These are phyloP conservation scores for Suhomyces anneliseae DNA, from an alignment of 1,139 yeast genomes.

Conservation along the genomic window DNA sequence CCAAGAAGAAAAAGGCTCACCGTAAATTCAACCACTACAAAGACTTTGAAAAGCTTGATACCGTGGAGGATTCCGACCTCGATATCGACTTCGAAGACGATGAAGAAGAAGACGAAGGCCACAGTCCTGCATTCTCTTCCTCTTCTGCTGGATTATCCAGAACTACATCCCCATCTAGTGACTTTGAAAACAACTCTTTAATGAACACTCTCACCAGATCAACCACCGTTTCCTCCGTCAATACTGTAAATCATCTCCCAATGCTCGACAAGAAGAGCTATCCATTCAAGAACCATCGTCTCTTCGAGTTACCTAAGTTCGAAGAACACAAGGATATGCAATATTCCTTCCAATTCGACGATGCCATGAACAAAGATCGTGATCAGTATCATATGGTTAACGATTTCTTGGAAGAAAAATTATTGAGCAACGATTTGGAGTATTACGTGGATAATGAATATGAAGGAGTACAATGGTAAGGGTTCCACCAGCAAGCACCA, in stretches of 20 bases:
- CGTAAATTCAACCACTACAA: conserved; percentile 15
- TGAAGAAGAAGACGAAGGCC: conserved; percentile 21
- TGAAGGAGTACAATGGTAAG: conserved; percentile 7
- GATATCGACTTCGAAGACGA: conserved; percentile 27
- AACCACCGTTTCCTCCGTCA: conserved; percentile 38
- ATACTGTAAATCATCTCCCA: conserved; percentile 13
- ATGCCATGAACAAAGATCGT: conserved; percentile 13
- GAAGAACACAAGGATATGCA: conserved; percentile 12
- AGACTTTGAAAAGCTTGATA: conserved; percentile 19
- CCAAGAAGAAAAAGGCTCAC: conserved; percentile 9
- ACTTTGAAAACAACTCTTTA: conserved; percentile 34
- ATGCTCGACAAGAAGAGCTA: conserved; percentile 12
- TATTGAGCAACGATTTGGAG: conserved; percentile 16
- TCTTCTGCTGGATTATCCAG: conserved; percentile 35
- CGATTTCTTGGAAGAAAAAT: conserved; percentile 43
- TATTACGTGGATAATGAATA: conserved; percentile 12
- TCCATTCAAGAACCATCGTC: conserved; percentile 16
- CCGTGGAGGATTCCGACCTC: conserved; percentile 19
- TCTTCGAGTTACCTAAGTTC: conserved; percentile 18
- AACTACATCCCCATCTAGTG: conserved; percentile 41
- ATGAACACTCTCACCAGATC: conserved; percentile 46
- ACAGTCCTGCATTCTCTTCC: conserved; percentile 8
- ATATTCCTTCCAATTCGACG: conserved; percentile 17
- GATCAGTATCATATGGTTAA: conserved; percentile 45
- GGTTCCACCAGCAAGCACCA: not conserved